phyloP scores from a whole-genome alignment of 371 early-diverging fungal species.

The Zancudomyces culisetae region DNA sequence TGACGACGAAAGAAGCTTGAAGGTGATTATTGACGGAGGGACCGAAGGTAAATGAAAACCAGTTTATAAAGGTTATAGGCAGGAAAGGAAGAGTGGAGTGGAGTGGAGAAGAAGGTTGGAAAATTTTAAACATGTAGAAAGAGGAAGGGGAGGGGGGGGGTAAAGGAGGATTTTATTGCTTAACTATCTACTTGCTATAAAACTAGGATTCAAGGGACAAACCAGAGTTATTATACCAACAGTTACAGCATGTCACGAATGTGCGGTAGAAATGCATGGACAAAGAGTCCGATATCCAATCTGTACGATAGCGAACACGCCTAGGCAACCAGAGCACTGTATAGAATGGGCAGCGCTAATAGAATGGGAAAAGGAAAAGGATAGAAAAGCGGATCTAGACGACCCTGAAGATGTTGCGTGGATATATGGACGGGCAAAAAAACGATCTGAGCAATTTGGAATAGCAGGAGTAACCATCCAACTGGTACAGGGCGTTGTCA shows the following conservation, averaged over 20 bases:
- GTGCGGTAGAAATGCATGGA: conserved; percentile 57
- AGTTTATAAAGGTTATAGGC: too few relatives aligned
- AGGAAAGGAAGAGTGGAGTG: too few relatives aligned
- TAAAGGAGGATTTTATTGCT: too few relatives aligned
- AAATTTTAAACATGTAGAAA: too few relatives aligned
- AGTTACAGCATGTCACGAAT: conserved; percentile 65
- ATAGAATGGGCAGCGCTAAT: conserved; percentile 74
- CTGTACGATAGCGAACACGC: conserved; percentile 61
- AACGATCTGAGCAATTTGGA: conserved; percentile 55
- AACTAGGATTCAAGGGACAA: conserved; percentile 72
- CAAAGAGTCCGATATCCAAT: conserved; percentile 37
- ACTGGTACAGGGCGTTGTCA: conserved; percentile 87
- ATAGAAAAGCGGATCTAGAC: conserved; percentile 71
- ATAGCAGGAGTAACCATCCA: conserved; percentile 80
- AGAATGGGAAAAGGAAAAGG: conserved; percentile 67
- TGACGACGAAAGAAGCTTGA: conserved; percentile 45
- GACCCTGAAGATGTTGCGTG: conserved; percentile 77
- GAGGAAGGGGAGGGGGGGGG: too few relatives aligned
- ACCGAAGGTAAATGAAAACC: conserved; percentile 70
- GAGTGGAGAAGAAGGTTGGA: too few relatives aligned
- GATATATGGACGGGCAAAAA: conserved; percentile 54
- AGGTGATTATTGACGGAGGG: conserved; percentile 87
- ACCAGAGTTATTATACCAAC: conserved; percentile 75
- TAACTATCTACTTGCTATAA: neutral
- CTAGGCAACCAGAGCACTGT: conserved; percentile 76